A percentile compares a stretch with the other conserved stretches of the same genome.
Evolutionary conservation across 2,329 filamentous ascomycete species (phyloP).

Genomic region (Onygenales sp.): DNA sequence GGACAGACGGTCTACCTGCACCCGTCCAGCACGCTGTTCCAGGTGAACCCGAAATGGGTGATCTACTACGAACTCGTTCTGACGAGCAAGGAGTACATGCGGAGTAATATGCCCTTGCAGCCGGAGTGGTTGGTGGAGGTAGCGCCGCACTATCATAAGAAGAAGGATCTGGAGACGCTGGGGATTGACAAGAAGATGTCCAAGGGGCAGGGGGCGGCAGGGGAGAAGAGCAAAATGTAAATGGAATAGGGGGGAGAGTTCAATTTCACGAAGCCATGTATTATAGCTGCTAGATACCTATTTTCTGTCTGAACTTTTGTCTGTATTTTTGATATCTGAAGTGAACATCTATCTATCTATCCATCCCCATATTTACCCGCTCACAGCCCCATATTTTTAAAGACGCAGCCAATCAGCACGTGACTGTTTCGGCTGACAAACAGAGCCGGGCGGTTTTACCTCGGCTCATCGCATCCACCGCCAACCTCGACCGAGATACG

Average conservation of each 20-base stretch:
- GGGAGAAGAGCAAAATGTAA: constrained; percentile 29
- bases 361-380: background rate
- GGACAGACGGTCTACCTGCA: constrained; percentile 86
- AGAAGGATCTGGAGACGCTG: constrained; percentile 74
- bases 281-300: too few relatives aligned
- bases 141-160: constrained; percentile 91
- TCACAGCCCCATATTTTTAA: too few relatives aligned
- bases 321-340: background rate
- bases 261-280: too few relatives aligned
- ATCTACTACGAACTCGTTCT: constrained; percentile 82
- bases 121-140: constrained; percentile 78
- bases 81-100: constrained; percentile 93
- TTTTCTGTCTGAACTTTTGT: background rate
- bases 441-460: background rate
- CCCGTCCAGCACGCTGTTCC: constrained; percentile 71
- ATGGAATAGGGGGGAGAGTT: background rate
- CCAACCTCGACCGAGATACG: background rate
- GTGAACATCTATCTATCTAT: background rate
- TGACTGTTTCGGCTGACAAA: background rate
- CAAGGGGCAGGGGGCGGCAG: constrained; percentile 43
- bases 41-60: constrained; percentile 73
- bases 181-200: constrained; percentile 68
- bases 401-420: background rate
- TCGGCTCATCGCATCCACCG: background rate
- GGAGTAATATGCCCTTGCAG: constrained; percentile 75